Base-by-base conservation (phyloP, 768 basidiomycete species). In the Boletus pseudo-olivaceus region DNA sequence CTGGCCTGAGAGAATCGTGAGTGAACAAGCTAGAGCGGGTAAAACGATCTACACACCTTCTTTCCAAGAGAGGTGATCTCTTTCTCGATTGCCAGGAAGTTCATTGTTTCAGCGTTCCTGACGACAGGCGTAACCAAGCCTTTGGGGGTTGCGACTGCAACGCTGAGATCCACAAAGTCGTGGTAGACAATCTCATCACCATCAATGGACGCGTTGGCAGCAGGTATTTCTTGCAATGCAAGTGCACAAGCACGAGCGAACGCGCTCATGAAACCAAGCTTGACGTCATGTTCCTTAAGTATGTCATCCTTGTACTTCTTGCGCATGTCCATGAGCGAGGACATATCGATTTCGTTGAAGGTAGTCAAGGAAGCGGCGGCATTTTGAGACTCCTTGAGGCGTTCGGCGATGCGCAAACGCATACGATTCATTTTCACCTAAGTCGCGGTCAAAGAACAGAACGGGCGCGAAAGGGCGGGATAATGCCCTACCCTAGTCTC, bases 271-370 rank as follows among this genome's bases (percentile, higher is more conserved):
- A 90, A 98, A 15, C 97, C 96, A 58, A 99, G 82, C 73, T 98
- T 98, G 71, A 98, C 87, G 47, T 93, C 95, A 62, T 94, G 88
- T 67, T 86, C 82, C 72, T 98, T 97, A 41, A 93, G 77, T 37
- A 98, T 77, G 41, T 82, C 77, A 59, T 97, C 94, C 79, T 98
- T 98, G 84, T 93, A 95, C 69, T 87, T 84, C 69, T 87, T 84
- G 65, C 96, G 90, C 85, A 98, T 84, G 39, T 88, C 86, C 77
- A 97, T 90, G 52, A 98, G 76, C 40, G 90, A 87, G 39, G 93
- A 94, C 96, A 99, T 98, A 78, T 98, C 96, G 68, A 99, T 92
- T 75, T 99, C 96, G 77, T 99, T 98, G 83, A 99, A 99, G 26
- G 96, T 98, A 33, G 97, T 98, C 55, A 98, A 74, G 47, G 93